Conservation (phyloP, 2,329 filamentous ascomycete genomes). For the Davidsoniella eucalypti region DNA sequence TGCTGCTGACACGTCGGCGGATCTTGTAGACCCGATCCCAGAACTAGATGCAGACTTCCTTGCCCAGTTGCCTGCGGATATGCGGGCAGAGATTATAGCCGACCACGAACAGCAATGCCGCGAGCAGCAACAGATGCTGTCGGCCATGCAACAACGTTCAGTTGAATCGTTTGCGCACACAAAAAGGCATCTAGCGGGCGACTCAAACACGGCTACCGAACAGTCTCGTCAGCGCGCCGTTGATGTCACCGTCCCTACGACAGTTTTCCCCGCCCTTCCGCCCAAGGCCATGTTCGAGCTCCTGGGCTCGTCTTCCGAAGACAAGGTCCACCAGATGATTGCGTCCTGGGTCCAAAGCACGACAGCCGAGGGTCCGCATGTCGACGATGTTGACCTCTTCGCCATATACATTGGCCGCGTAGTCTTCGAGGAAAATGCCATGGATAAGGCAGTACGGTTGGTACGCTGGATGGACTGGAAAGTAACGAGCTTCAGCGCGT, state of each 20-base stretch:
- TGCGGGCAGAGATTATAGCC: conserved; percentile 60
- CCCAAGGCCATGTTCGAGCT: conserved; percentile 30
- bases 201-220: no score
- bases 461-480: conserved; percentile 50
- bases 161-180: no score
- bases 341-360: conserved; percentile 59
- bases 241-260: conserved; percentile 14
- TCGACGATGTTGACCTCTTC: conserved; percentile 60
- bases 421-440: conserved; percentile 57
- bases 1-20: no score
- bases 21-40: neutral
- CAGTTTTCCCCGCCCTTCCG: conserved; percentile 31
- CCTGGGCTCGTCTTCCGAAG: conserved; percentile 24
- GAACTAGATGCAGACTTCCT: conserved; percentile 58
- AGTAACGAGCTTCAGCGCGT: conserved; percentile 22
- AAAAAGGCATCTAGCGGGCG: no score
- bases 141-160: no score
- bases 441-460: conserved; percentile 55
- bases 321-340: conserved; percentile 58
- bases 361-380: conserved; percentile 55
- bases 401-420: conserved; percentile 57
- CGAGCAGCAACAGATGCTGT: no score
- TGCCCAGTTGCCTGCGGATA: conserved; percentile 64
- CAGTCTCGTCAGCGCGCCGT: no score
- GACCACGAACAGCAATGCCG: conserved; percentile 44